Evolutionary conservation across 192 early-diverging fungal species (phyloP).

Genomic region (Chytriomyces sp.): DNA sequence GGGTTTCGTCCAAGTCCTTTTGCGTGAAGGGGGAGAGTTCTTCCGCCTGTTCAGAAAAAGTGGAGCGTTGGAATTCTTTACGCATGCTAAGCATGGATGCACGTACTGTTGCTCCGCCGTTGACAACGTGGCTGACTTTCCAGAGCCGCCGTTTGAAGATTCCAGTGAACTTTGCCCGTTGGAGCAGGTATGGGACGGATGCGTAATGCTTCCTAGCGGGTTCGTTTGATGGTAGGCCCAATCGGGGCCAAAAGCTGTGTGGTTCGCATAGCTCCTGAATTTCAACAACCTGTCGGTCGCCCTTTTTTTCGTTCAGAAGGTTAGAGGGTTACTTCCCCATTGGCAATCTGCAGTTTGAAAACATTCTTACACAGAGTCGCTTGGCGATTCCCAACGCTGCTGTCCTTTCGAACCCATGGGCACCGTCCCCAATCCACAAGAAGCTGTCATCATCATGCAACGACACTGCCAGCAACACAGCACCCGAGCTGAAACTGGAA

Average conservation of each 20-base stretch:
- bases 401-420: conserved; percentile 26
- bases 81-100: not conserved
- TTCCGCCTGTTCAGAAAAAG: conserved; percentile 26
- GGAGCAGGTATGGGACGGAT: conserved; percentile 24
- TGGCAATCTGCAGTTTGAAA: not conserved
- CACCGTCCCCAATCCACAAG: conserved; percentile 45
- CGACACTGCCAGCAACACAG: conserved; percentile 30
- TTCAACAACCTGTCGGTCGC: not conserved
- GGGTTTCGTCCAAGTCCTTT: conserved; percentile 27
- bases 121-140: conserved; percentile 43
- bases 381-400: conserved; percentile 26
- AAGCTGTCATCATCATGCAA: conserved; percentile 23
- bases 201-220: conserved; percentile 18
- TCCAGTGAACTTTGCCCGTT: conserved; percentile 25
- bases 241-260: conserved; percentile 29
- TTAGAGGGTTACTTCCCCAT: not conserved
- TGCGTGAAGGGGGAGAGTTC: conserved; percentile 41
- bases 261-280: conserved; percentile 39
- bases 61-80: not conserved
- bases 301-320: not conserved
- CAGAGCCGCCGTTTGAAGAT: conserved; percentile 35
- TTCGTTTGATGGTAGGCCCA: conserved; percentile 1
- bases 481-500: conserved; percentile 27
- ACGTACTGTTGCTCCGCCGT: conserved; percentile 43
- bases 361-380: conserved; percentile 28